Base-by-base conservation (phyloP, 345 rosid species). In the Firmiana major region DNA sequence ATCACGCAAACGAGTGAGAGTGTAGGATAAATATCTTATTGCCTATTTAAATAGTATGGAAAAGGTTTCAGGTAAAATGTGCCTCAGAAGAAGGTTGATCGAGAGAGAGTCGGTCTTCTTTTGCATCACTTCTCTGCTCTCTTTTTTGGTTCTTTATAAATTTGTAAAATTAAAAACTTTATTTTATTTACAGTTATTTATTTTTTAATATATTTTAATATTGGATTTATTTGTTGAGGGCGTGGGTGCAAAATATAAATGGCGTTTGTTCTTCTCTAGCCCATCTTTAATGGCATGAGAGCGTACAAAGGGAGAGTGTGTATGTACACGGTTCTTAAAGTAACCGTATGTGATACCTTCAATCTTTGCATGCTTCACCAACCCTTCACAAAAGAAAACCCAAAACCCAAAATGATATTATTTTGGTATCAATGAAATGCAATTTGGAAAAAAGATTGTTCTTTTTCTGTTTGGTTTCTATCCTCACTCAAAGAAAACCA, bases 221-320 rank as follows among this genome's bases (percentile, higher is more conserved):
- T 31, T 4, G 1, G 42, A 26, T 75, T 24, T n/a, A 9, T 42
- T 45, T 42, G 51, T 74, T 17, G 73, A 26, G 42, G 48, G 60
- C 2, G 71, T 31, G 13, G 12, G 31, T 46, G 12, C 38, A 75
- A 75, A 75, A 75, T 63, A 75, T 75, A 46, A 63, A 75, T 75
- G 48, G 78, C 76, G 79, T 62, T 70, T 51, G 58, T 40, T 80
- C 71, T 58, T 68, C 74, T 38, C 31, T 54, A 55, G 36, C 71
- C 82, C 77, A 71, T 77, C 79, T 80, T 80, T 80, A 76, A 80
- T 80, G 83, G 83, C 77, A 74, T 71, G 79, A 80, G 79, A 54
- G 63, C n/a, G 76, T 60, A 16, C 3, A n/a, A n/a, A n/a, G n/a
- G 38, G 28, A 38, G 38, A 8, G 73, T 38, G 55, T 71, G 19